Evolutionary conservation across 495 filamentous ascomycete species (phyloP).

Genomic region (Astrothelium subdiscretum): DNA sequence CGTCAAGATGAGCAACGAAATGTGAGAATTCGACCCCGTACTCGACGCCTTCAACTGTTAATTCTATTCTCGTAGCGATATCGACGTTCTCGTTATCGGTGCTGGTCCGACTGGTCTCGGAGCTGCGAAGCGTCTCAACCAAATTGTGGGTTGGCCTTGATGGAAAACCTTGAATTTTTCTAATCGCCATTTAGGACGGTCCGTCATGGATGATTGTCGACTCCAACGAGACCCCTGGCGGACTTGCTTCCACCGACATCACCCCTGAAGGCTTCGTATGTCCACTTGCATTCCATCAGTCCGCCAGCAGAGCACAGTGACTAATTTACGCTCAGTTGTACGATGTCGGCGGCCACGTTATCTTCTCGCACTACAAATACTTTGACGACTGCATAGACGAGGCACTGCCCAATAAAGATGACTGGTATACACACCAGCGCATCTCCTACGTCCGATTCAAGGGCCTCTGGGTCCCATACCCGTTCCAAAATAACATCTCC

Average conservation of each 20-base stretch:
- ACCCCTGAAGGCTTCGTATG: conserved; percentile 95
- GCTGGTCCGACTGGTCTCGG: conserved; percentile 94
- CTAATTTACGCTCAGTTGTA: conserved; percentile 57
- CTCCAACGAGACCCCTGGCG: conserved; percentile 83
- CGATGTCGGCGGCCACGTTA: conserved; percentile 98
- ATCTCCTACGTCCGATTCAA: conserved; percentile 99
- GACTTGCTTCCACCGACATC: conserved; percentile 91
- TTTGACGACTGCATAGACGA: conserved; percentile 98
- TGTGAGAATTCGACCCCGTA: conserved; percentile 24
- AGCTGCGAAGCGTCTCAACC: conserved; percentile 93
- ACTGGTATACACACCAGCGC: conserved; percentile 97
- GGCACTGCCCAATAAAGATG: conserved; percentile 80
- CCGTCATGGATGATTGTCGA: conserved; percentile 96
- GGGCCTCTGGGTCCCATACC: conserved; percentile 91
- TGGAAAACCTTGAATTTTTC: not conserved
- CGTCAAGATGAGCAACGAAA: conserved; percentile 43
- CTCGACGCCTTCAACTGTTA: conserved; percentile 1
- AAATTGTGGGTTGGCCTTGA: conserved; percentile 55
- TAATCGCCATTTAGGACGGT: conserved; percentile 46
- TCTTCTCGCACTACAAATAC: conserved; percentile 99
- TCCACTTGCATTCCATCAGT: conserved; percentile 23
- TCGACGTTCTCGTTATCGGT: conserved; percentile 97
- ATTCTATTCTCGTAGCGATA: conserved; percentile 45
- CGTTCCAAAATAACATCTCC: conserved; percentile 99
- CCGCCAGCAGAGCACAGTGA: conserved; percentile 1